Base-by-base conservation (phyloP, 2,329 filamentous ascomycete genomes). In the Talaromyces piceae region DNA sequence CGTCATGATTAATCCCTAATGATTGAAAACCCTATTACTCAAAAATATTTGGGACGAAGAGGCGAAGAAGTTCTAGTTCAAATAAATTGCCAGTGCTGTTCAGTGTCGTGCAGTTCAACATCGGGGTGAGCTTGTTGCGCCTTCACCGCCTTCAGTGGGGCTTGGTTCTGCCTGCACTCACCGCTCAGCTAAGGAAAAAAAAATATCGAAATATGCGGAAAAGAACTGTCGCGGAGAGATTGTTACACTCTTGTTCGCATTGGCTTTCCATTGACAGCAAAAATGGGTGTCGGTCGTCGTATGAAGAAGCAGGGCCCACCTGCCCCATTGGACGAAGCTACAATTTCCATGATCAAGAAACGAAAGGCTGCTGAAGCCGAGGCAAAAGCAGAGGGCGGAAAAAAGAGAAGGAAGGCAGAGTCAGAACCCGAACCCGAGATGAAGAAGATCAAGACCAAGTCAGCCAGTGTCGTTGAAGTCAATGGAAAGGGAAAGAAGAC, bases 291-390 rank as follows among this genome's bases (percentile, higher is more conserved):
- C 56, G 88, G 90, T 69, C 87, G 90, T 68, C 88, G 91, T 63
- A 94, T 96, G 85, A 54, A 51, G 71, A 96, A 96, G 74, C 93
- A 97, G 80, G 91, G 90, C 51, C 78, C 86, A 58, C 93, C 93
- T 49, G 81, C 86, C 63, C 79, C 86, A 58, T 79, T 96, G 58
- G 88, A 93, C 58, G 88, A 95, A 59, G 74, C 70, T 18, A 74
- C 71, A 66, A 81, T 83, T 58, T 82, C 69, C 33, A 61, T 66
- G 23, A 67, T 58, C 63, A 89, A 84, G 65, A 96, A 97, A 80
- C 82, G 91, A 67, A 97, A 97, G 77, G 82, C 82, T 54, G 82
- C 80, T 55, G 77, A 87, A 61, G 82, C 82, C 37, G 84, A 83
- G 58, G 57, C 58, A 16, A 69, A 69, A 55, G 53, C 82, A 60